These are phyloP conservation scores for Aspergillus kassunensis DNA, from an alignment of 495 filamentous ascomycete species.

Conservation along the genomic window DNA sequence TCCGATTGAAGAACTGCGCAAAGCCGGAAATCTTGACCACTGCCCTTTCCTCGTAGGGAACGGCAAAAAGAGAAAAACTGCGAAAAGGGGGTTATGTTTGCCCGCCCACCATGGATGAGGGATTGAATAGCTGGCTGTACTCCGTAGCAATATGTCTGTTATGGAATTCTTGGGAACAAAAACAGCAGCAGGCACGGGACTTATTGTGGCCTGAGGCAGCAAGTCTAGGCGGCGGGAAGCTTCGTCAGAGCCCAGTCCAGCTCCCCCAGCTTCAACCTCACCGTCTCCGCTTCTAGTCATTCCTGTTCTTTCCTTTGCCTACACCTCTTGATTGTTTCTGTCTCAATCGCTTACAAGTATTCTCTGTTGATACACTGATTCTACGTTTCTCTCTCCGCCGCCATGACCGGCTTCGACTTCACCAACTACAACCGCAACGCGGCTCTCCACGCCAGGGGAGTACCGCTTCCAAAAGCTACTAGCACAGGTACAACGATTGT, in stretches of 20 bases:
- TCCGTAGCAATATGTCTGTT: conserved; percentile 5
- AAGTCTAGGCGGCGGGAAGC: conserved; percentile 38
- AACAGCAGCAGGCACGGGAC: conserved; percentile 25
- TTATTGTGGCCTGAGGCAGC: conserved; percentile 33
- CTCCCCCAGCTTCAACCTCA: conserved; percentile 16
- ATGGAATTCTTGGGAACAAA: conserved; percentile 23
- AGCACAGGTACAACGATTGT: conserved; percentile 99
- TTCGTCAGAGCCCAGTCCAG: conserved; percentile 36
- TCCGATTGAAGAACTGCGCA: conserved; percentile 40
- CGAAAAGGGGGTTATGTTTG: not conserved
- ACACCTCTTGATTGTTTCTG: not conserved
- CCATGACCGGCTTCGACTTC: conserved; percentile 98
- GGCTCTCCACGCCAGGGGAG: conserved; percentile 86
- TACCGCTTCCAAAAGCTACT: conserved; percentile 94
- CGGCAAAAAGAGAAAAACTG: conserved; percentile 6
- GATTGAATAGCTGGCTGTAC: not conserved
- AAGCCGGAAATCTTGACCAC: conserved; percentile 32
- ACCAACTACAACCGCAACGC: conserved; percentile 98
- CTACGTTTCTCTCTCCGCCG: conserved; percentile 31
- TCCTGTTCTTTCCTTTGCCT: conserved; percentile 7
- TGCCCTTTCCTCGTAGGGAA: conserved; percentile 22
- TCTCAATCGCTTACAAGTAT: not conserved
- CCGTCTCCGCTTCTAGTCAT: conserved; percentile 16
- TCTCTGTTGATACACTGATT: not conserved
- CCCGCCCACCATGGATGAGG: not conserved